These are phyloP conservation scores for Cucumis cinereus DNA, from an alignment of 306 rosid genomes.

Conservation along the genomic window DNA sequence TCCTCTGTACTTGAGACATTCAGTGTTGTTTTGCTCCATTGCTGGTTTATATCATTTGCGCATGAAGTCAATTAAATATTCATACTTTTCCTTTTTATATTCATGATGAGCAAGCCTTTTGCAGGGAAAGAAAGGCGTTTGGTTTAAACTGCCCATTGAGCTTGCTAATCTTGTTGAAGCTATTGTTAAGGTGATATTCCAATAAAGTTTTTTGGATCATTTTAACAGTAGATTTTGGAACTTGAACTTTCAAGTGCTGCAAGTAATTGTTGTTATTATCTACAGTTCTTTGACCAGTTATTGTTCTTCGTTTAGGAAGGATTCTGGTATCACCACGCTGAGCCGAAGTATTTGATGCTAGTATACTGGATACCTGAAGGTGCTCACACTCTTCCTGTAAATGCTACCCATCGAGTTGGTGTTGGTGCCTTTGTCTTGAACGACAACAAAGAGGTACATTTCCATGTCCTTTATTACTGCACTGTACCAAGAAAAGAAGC, in stretches of 20 bases:
- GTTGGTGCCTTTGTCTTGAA: slow-evolving; percentile 60
- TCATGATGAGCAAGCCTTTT: not conserved
- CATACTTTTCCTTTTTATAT: not conserved
- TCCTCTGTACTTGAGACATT: not conserved
- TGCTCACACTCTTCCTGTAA: slow-evolving; percentile 51
- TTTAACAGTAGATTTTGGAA: not conserved
- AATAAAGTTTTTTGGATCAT: not conserved
- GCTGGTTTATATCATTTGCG: not conserved
- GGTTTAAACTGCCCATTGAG: slow-evolving; percentile 61
- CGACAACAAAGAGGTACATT: slow-evolving; percentile 52
- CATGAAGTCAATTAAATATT: not conserved
- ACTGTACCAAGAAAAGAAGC: not conserved
- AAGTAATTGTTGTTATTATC: not conserved
- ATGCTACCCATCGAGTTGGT: slow-evolving; percentile 72
- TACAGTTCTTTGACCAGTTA: not conserved
- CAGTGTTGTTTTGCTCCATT: not conserved
- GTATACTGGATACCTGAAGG: slow-evolving; percentile 65
- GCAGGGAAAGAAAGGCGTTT: slow-evolving; percentile 62
- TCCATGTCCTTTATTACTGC: not conserved
- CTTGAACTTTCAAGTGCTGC: not conserved
- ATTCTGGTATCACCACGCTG: slow-evolving; percentile 87
- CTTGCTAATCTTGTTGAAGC: slow-evolving; percentile 45
- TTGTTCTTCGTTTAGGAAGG: slow-evolving; percentile 42
- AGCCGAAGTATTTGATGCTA: slow-evolving; percentile 72
- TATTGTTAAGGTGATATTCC: slow-evolving; percentile 40